Conservation (phyloP, 2,329 filamentous ascomycete genomes). For the Aspergillus thermomutatus region DNA sequence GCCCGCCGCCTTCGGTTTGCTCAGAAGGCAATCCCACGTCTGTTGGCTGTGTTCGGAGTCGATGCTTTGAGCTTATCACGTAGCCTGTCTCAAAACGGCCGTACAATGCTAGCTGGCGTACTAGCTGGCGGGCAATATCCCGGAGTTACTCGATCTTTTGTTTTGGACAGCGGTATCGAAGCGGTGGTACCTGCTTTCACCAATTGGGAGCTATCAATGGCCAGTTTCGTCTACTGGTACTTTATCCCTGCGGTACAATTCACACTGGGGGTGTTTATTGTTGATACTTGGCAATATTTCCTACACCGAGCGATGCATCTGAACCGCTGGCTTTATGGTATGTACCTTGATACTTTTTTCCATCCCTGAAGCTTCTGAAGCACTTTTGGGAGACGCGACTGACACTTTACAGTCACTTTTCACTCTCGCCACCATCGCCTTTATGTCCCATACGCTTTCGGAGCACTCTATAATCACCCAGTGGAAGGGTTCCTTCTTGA, state of each 20-base stretch:
- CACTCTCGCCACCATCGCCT: conserved; percentile 95
- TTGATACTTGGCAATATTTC: conserved; percentile 99
- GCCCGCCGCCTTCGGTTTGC: conserved; percentile 75
- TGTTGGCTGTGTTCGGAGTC: conserved; percentile 70
- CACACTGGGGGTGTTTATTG: conserved; percentile 65
- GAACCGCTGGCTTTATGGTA: conserved; percentile 96
- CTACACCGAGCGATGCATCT: conserved; percentile 94
- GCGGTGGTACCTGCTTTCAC: conserved; percentile 68
- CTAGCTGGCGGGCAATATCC: conserved; percentile 81
- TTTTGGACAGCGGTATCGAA: conserved; percentile 49
- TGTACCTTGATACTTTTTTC: conserved; percentile 45
- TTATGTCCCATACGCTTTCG: conserved; percentile 96
- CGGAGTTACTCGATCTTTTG: conserved; percentile 59
- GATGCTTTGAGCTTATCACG: conserved; percentile 73
- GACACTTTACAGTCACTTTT: conserved; percentile 63
- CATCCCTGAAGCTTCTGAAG: background rate
- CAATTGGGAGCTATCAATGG: conserved; percentile 72
- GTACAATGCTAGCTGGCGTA: conserved; percentile 71
- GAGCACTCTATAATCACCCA: conserved; percentile 94
- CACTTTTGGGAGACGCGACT: background rate
- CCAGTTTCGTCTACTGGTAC: conserved; percentile 75
- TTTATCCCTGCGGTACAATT: conserved; percentile 76
- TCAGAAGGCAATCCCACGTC: conserved; percentile 70
- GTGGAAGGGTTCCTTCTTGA: conserved; percentile 92
- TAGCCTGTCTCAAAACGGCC: conserved; percentile 62